phyloP scores from a whole-genome alignment of 1,284 basidiomycete species.

The Thecaphora thlaspeos region DNA sequence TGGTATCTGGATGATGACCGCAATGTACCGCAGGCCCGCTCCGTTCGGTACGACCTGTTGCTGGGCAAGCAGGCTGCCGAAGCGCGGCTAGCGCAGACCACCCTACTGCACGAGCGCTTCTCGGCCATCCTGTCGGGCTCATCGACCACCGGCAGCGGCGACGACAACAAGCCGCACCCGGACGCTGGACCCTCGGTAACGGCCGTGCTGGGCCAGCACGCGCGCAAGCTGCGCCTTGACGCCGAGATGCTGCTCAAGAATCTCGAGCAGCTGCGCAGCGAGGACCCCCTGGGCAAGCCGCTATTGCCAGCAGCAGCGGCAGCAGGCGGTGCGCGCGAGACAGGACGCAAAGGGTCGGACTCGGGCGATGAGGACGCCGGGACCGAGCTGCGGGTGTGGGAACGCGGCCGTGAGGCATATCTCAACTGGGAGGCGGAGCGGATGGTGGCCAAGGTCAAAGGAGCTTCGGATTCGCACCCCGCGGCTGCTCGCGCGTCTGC shows the following conservation, averaged over 20 bases:
- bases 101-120: conserved; percentile 18
- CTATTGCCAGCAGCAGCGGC: conserved; percentile 11
- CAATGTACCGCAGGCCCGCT: conserved; percentile 12
- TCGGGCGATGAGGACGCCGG: conserved; percentile 11
- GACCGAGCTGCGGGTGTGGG: conserved; percentile 28
- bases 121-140: conserved; percentile 8
- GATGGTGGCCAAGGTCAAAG: conserved; percentile 38
- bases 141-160: background rate
- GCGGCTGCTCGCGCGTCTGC: background rate
- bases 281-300: conserved; percentile 39
- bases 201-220: conserved; percentile 21
- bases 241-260: conserved; percentile 28
- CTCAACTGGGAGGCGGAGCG: conserved; percentile 49
- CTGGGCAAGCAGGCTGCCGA: conserved; percentile 20
- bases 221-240: conserved; percentile 34
- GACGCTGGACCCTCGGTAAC: conserved; percentile 4
- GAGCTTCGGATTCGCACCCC: background rate
- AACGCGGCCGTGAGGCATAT: conserved; percentile 43
- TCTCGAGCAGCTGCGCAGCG: conserved; percentile 23
- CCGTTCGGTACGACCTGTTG: conserved; percentile 30
- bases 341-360: conserved; percentile 1
- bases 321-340: background rate
- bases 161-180: background rate
- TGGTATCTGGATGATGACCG: background rate
- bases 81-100: conserved; percentile 16